Base-by-base conservation (phyloP, 1,284 basidiomycete species). In the Golubevia pallescens region DNA sequence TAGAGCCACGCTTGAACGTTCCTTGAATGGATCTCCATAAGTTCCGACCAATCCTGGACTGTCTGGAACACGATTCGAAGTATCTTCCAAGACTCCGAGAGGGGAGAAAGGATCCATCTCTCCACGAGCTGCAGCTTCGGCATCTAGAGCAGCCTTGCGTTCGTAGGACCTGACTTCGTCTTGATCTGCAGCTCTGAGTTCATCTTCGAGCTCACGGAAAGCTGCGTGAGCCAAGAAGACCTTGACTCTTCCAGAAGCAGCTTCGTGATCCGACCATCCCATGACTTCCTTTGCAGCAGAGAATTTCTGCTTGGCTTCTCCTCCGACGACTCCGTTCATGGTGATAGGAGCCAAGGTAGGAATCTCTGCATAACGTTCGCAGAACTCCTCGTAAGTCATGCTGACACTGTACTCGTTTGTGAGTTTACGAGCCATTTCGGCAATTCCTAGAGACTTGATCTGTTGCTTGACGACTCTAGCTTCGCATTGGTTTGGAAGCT, bases 401-500 rank as follows among this genome's bases (percentile, higher is more conserved):
- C 90, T 91, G 65, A 93, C 94, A 24, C 71, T 77, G 70, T 81
- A 85, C 65, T 85, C 81, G 68, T 74, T 68, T 56, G 70, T 66
- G 13, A 76, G 69, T 58, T 77, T 75, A 57, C 69, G 66, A 48
- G 77, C 71, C n/a, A n/a, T 90, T 86, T 95, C 93, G 1, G 91
- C 88, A 68, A 98, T 77, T 0, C 94, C 93, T 42, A 92, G 86
- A 63, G 92, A 92, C 66, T 93, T 89, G 62, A 97, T 91, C 87
- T 98, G 96, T 0, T 93, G 92, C 86, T 96, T 97, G 67, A 98
- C 91, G 32, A 92, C 91, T 42, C 94, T 89, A 1, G 93, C 93
- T 87, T 99, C 96, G 64, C 97, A 88, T 86, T 98, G 95, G 81
- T 94, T 94, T 32, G 95, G 93, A 19, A 97, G 87, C 84, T 97